Percentiles rank a stretch among this genome's conserved stretches.
phyloP scores from a whole-genome alignment of 805 yeast genomes.

The Jamesozyma piceae region DNA sequence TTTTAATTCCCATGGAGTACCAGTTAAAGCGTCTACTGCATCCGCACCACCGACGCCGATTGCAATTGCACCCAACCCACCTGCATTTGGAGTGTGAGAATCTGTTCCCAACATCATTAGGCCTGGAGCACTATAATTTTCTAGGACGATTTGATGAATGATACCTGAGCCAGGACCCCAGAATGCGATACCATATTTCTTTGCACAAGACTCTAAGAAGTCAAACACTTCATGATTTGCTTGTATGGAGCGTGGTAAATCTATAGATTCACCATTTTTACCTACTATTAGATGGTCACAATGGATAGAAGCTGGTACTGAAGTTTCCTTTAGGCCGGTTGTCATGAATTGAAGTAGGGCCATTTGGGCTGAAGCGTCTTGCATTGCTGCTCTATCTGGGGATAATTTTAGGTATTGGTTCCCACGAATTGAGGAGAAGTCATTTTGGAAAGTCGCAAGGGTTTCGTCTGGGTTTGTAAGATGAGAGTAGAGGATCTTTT shows the following conservation, averaged over 20 bases:
- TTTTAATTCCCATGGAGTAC: conserved; percentile 97
- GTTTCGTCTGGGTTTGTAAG: conserved; percentile 79
- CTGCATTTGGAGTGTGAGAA: conserved; percentile 98
- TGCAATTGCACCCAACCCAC: conserved; percentile 97
- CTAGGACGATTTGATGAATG: conserved; percentile 94
- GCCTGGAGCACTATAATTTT: conserved; percentile 95
- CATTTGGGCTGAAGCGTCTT: conserved; percentile 99
- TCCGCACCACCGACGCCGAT: conserved; percentile 99
- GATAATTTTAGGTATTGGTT: conserved; percentile 80
- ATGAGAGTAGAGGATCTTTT: conserved; percentile 89
- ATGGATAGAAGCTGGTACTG: conserved; percentile 92
- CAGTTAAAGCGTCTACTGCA: conserved; percentile 96
- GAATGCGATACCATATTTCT: conserved; percentile 91
- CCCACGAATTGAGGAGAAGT: conserved; percentile 61
- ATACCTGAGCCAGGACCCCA: conserved; percentile 99
- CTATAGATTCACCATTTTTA: conserved; percentile 81
- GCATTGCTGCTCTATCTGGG: conserved; percentile 99
- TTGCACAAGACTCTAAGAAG: conserved; percentile 86
- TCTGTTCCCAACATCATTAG: conserved; percentile 96
- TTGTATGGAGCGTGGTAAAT: conserved; percentile 69
- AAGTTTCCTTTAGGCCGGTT: conserved; percentile 78
- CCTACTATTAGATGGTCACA: conserved; percentile 98
- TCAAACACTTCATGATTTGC: conserved; percentile 93
- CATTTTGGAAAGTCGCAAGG: conserved; percentile 39
- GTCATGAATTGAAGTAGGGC: conserved; percentile 98